Conservation (phyloP, 2,329 filamentous ascomycete species). For the Trichoderma oligosporum region DNA sequence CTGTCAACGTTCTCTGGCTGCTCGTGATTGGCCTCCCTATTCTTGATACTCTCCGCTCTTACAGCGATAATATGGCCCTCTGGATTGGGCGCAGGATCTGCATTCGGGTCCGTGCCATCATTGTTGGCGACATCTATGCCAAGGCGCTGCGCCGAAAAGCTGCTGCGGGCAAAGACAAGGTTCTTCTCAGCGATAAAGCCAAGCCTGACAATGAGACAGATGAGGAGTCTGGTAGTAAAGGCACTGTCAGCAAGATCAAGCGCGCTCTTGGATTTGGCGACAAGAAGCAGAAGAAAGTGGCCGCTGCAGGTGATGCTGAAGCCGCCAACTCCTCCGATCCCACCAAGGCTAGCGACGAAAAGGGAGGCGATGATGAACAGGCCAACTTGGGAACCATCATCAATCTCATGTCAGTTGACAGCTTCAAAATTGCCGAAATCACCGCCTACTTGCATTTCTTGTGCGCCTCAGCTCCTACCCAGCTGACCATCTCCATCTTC, state of each 20-base stretch:
- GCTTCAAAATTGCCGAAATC: constrained; percentile 95
- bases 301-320: constrained; percentile 33
- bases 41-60: constrained; percentile 74
- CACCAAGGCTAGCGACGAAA: constrained; percentile 37
- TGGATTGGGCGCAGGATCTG: constrained; percentile 95
- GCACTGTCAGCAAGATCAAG: constrained; percentile 50
- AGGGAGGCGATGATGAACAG: constrained; percentile 58
- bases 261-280: constrained; percentile 59
- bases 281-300: constrained; percentile 47
- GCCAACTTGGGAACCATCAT: constrained; percentile 97
- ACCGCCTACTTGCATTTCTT: constrained; percentile 94
- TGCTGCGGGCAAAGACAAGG: constrained; percentile 69
- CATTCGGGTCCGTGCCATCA: constrained; percentile 86
- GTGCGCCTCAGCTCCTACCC: constrained; percentile 86
- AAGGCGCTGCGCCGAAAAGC: constrained; percentile 92
- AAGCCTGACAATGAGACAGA: constrained; percentile 32
- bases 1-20: constrained; percentile 88
- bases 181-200: constrained; percentile 56
- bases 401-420: constrained; percentile 98
- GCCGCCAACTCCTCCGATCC: constrained; percentile 32
- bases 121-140: constrained; percentile 95
- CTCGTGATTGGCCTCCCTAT: constrained; percentile 88
- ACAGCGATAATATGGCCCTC: constrained; percentile 79
- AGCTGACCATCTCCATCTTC: constrained; percentile 74
- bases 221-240: constrained; percentile 34